Evolutionary conservation across 257 asterid species (phyloP).

Genomic region (Handroanthus guayacan): DNA sequence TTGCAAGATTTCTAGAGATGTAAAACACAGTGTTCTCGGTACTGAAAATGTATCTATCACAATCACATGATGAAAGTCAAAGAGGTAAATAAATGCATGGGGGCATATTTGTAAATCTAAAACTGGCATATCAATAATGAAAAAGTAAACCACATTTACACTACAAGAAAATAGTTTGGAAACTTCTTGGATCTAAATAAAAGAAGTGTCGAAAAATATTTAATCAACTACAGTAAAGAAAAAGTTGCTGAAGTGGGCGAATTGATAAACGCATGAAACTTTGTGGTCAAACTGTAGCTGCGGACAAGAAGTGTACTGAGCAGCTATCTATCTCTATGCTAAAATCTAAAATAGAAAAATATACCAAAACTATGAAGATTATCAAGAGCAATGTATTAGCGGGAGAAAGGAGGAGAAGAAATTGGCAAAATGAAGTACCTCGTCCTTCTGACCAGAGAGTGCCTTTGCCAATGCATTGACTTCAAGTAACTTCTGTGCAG

Average conservation of each 20-base stretch:
- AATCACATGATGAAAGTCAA: slow-evolving; percentile 10
- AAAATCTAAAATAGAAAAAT: not conserved
- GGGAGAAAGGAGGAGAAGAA: not conserved
- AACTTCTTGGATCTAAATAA: slow-evolving; percentile 17
- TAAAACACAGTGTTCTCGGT: not conserved
- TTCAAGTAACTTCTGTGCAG: slow-evolving; percentile 85
- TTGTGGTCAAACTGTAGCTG: not conserved
- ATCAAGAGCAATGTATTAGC: not conserved
- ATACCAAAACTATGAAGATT: not conserved
- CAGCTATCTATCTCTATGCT: not conserved
- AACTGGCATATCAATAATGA: not conserved
- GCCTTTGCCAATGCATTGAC: slow-evolving; percentile 83
- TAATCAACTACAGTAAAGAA: not conserved
- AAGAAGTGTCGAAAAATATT: not conserved
- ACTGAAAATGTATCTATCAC: not conserved
- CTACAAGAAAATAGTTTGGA: not conserved
- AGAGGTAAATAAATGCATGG: not conserved
- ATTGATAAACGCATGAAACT: not conserved
- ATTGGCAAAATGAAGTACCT: slow-evolving; percentile 49
- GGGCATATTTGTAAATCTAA: not conserved
- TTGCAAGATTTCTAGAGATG: not conserved
- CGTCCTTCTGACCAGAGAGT: slow-evolving; percentile 68
- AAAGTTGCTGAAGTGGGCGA: not conserved
- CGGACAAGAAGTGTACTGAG: not conserved
- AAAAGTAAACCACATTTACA: not conserved